Evolutionary conservation across 306 rosid genomes (phyloP).

Genomic region (Alnus glutinosa): DNA sequence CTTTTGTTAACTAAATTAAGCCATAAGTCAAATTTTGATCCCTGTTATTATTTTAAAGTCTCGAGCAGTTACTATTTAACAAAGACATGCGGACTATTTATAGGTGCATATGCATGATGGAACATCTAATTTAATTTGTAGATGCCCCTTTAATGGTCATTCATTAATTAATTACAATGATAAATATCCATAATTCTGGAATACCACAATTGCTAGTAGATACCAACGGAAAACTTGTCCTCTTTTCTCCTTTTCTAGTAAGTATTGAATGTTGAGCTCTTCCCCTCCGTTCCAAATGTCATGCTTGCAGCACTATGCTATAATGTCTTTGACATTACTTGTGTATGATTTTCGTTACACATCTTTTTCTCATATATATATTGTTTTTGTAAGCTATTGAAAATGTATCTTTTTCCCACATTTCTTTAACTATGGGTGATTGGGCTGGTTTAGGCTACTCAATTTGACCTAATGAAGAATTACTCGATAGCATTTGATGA

Average conservation of each 20-base stretch:
- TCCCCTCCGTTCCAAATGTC: neutral
- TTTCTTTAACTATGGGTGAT: neutral
- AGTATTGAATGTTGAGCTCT: neutral
- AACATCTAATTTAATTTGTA: neutral
- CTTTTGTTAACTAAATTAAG: neutral
- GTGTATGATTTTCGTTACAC: neutral
- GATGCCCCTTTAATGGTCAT: neutral
- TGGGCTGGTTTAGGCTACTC: neutral
- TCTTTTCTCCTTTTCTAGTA: neutral
- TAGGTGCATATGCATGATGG: neutral
- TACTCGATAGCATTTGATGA: neutral
- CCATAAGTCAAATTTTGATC: neutral
- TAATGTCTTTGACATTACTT: neutral
- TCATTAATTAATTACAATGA: neutral
- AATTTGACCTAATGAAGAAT: neutral
- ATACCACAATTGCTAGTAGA: no score
- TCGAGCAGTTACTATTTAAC: neutral
- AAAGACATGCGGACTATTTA: neutral
- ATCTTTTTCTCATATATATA: neutral
- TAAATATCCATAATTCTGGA: neutral
- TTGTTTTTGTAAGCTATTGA: neutral
- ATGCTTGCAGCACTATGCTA: neutral
- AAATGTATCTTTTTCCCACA: neutral
- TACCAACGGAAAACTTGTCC: neutral
- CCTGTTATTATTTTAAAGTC: neutral